Base-by-base conservation (phyloP, 78 protist species). In the Dictyostelium capitatum region DNA sequence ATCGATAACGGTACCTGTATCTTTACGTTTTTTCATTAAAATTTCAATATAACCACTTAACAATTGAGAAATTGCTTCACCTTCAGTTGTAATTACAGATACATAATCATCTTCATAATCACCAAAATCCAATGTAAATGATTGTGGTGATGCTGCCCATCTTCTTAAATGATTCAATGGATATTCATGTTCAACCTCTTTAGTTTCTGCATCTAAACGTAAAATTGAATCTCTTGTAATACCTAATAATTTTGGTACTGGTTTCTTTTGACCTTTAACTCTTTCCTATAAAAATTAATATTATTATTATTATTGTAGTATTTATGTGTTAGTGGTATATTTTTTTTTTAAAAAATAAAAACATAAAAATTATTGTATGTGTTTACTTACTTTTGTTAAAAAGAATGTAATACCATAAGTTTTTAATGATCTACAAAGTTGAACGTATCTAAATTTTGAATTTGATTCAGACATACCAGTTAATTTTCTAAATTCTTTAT, bases 361-460 rank as follows among this genome's bases (percentile, higher is more conserved):
- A n/a, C n/a, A n/a, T n/a, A n/a, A n/a, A n/a, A n/a, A n/a, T n/a
- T 30, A 62, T 15, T 11, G n/a, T n/a, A n/a, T n/a, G n/a, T n/a
- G n/a, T n/a, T n/a, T n/a, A n/a, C 28, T 77, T 70, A 95, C 95
- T 62, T 80, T 90, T 17, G 90, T 96, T 51, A 37, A 37, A 97
- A 97, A 97, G 70, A 96, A 95, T 37, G 97, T 96, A 77, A 96
- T 83, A 90, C 98, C 98, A 78, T 95, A 97, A 7, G 98, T 97
- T 79, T 95, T 96, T 59, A 97, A 91, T 2, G 96, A 83, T 77
- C 98, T 92, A 37, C 96, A 89, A 20, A 96, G 72, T 92, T 96
- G 97, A 17, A 96, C 91, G 56, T 95, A 97, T 19, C 97, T 64
- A 89, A 77, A 97, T 91, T 97, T 97, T 47, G 96, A 91, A 47